phyloP scores from a whole-genome alignment of 345 rosid species.

The Dipteronia sinensis region DNA sequence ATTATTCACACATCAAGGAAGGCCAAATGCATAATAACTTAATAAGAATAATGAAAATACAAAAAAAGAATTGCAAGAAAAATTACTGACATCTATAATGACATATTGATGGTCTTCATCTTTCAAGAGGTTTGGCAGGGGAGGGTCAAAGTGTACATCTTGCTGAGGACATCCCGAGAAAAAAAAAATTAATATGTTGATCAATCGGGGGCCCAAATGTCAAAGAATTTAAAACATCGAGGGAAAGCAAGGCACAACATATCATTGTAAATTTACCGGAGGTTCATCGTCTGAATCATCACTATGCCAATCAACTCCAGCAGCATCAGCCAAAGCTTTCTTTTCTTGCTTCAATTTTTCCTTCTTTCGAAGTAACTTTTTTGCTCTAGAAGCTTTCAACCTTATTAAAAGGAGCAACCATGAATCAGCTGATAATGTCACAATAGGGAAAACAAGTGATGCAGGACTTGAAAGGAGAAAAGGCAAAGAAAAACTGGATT shows the following conservation, averaged over 20 bases:
- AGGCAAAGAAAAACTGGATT: background rate
- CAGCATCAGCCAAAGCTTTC: conserved; percentile 54
- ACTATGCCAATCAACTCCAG: conserved; percentile 63
- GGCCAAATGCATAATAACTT: background rate
- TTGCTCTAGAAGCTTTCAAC: conserved; percentile 72
- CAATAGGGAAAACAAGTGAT: background rate
- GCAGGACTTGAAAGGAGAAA: background rate
- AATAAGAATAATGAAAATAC: background rate
- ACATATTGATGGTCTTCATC: conserved; percentile 73
- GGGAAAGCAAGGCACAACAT: conserved; percentile 14
- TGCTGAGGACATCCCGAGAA: conserved; percentile 30
- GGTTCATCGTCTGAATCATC: conserved; percentile 65
- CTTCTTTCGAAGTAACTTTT: conserved; percentile 63
- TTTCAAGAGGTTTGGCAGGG: conserved; percentile 53
- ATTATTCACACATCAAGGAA: background rate
- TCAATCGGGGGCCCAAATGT: conserved; percentile 12
- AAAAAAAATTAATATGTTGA: background rate
- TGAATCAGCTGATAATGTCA: background rate
- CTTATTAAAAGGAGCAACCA: conserved; percentile 35
- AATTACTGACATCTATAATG: conserved; percentile 71
- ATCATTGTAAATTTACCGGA: conserved; percentile 42
- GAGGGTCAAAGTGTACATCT: conserved; percentile 46
- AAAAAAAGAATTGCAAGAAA: conserved; percentile 7
- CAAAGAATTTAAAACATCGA: conserved; percentile 1
- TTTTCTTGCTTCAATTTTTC: conserved; percentile 60